Evolutionary conservation across 495 filamentous ascomycete genomes (phyloP).

Genomic region (Haplographium delicatum): DNA sequence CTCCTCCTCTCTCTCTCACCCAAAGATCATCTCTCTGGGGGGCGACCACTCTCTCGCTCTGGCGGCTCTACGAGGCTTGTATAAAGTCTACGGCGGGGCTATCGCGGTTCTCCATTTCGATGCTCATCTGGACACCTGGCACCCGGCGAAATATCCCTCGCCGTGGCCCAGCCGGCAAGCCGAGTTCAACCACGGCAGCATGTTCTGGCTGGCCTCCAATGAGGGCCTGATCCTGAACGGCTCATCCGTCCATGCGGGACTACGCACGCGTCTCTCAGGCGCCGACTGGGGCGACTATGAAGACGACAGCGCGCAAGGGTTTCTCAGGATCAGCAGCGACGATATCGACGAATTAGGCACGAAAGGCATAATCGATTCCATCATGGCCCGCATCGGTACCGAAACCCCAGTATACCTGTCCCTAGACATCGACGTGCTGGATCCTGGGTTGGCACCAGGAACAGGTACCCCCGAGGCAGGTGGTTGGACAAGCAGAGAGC

Average conservation of each 20-base stretch:
- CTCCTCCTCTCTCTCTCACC: constrained; percentile 31
- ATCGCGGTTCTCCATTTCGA: constrained; percentile 83
- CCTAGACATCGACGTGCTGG: constrained; percentile 72
- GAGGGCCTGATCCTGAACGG: constrained; percentile 67
- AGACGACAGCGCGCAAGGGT: constrained; percentile 58
- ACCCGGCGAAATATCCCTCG: constrained; percentile 70
- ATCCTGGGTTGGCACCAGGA: constrained; percentile 65
- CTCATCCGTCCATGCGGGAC: constrained; percentile 70
- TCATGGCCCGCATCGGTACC: constrained; percentile 54
- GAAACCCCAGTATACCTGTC: constrained; percentile 65
- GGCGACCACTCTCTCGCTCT: constrained; percentile 79
- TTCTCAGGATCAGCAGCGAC: constrained; percentile 59
- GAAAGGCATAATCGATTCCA: constrained; percentile 50
- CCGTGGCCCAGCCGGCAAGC: constrained; percentile 66
- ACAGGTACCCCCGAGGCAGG: constrained; percentile 72
- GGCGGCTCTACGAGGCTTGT: constrained; percentile 66
- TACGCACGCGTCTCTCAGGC: constrained; percentile 67
- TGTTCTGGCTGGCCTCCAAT: constrained; percentile 77
- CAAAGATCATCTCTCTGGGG: constrained; percentile 72
- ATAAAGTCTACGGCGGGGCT: constrained; percentile 62
- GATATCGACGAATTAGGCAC: constrained; percentile 66
- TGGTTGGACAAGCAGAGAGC: constrained; percentile 68
- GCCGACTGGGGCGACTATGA: constrained; percentile 61
- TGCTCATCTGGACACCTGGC: constrained; percentile 75
- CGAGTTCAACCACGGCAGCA: constrained; percentile 76